Base-by-base conservation (phyloP, 768 basidiomycete genomes). In the Suillus brevipes region DNA sequence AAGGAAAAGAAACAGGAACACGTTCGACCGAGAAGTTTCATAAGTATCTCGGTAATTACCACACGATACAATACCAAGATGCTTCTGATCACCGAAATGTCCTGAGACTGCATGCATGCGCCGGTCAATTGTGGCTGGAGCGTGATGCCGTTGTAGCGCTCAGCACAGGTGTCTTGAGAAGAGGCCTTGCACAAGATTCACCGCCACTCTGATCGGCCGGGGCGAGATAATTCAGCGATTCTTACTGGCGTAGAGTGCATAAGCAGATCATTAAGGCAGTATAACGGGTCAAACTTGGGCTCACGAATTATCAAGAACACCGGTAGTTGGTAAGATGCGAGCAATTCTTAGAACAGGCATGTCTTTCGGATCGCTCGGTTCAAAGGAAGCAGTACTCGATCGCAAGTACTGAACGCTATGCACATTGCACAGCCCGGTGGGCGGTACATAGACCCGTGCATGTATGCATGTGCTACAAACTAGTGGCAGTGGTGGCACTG, bases 1-100 rank as follows among this genome's bases (percentile, higher is more conserved):
- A 63, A 58, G 25, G 20, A 47, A 59, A 59, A 25, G 63, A 34
- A 47, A 37, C 37, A 36, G 60, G 31, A 62, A 64, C 38, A 47
- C 37, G 5, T 31, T 43, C 20, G 25, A 61, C 38, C 25, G 58
- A 42, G 58, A 59, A 59, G 58, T 59, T 42, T 59, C 58, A 59
- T 59, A 59, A 59, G 38, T 13, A 12, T 59, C 28, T 28, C 37
- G 40, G 58, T 42, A 43, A 59, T 42, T 59, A 40, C 40, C 58
- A 42, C 28, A 40, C 40, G 58, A 55, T 20, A 34, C n/a, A n/a
- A 55, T 55, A 34, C 31, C 40, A 6, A 8, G n/a, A 58, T 58
- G 10, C 9, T 16, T 57, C 7, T 59, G 58, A 59, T 59, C 16
- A 59, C 58, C 58, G 58, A 59, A 38, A 42, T 18, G 18, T 40